Percentiles rank a stretch among this genome's conserved stretches.
Conservation (phyloP, 495 filamentous ascomycete species). For the Hypoxylon crocopeplum region DNA sequence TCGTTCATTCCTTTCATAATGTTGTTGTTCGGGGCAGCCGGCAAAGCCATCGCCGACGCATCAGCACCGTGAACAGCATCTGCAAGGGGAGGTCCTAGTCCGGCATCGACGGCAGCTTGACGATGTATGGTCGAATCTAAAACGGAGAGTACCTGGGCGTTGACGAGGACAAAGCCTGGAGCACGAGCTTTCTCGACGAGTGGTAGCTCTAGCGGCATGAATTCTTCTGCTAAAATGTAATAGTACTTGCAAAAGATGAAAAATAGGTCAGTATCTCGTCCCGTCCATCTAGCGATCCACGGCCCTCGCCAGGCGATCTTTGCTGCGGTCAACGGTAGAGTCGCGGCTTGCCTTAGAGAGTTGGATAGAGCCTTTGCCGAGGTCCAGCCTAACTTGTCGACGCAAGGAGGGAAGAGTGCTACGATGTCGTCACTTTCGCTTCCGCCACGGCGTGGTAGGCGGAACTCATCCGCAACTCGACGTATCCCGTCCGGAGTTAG, state of each 20-base stretch:
- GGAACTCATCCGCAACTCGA: conserved; percentile 71
- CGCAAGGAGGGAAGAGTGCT: conserved; percentile 71
- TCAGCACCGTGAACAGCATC: conserved; percentile 79
- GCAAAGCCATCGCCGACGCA: conserved; percentile 70
- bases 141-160: conserved; percentile 82
- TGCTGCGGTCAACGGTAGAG: conserved; percentile 70
- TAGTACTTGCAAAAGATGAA: conserved; percentile 95
- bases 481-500: conserved; percentile 69
- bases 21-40: conserved; percentile 67
- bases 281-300: conserved; percentile 87
- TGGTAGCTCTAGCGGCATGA: conserved; percentile 69
- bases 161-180: conserved; percentile 82
- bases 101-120: conserved; percentile 59
- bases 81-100: conserved; percentile 70
- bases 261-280: conserved; percentile 89
- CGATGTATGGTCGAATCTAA: conserved; percentile 88
- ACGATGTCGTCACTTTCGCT: conserved; percentile 66
- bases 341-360: conserved; percentile 71
- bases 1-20: conserved; percentile 85
- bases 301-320: conserved; percentile 85
- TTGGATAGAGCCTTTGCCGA: conserved; percentile 67
- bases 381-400: conserved; percentile 75
- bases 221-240: conserved; percentile 81
- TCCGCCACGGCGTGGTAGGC: conserved; percentile 54
- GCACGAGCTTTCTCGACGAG: conserved; percentile 69